Conservation (phyloP, 768 basidiomycete genomes). For the Termitomyces sp. region DNA sequence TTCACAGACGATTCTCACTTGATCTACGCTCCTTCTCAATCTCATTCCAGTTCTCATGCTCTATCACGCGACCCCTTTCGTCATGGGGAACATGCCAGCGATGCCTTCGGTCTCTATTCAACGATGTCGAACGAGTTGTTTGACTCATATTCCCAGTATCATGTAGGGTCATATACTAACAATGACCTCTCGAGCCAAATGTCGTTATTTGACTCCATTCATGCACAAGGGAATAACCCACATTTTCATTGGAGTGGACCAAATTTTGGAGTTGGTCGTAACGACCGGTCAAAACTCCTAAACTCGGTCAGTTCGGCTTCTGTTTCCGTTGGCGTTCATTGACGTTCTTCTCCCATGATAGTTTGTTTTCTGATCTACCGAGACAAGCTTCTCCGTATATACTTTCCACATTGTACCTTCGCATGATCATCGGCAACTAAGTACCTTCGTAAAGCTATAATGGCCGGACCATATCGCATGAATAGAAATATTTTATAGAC, state of each 20-base stretch:
- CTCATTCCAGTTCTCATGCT: background rate
- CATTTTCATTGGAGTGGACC: constrained; percentile 25
- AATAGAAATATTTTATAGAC: constrained; percentile 9
- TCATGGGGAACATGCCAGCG: constrained; percentile 4
- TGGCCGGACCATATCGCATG: constrained; percentile 13
- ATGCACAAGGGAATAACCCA: constrained; percentile 20
- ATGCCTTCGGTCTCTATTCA: constrained; percentile 11
- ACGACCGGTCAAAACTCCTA: constrained; percentile 26
- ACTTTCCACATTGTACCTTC: background rate
- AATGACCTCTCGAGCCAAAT: constrained; percentile 28
- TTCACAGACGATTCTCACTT: constrained; percentile 25
- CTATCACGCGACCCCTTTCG: constrained; percentile 4
- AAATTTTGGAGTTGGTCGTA: constrained; percentile 22
- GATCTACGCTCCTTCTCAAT: constrained; percentile 11
- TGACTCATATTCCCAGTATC: constrained; percentile 23
- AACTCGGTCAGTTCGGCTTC: constrained; percentile 21
- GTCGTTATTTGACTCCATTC: constrained; percentile 23
- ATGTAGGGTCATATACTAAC: constrained; percentile 20
- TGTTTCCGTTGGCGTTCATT: constrained; percentile 1
- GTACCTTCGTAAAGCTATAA: constrained; percentile 2
- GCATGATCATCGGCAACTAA: background rate
- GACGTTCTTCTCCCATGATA: constrained; percentile 6
- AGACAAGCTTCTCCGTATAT: background rate
- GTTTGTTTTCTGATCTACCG: constrained; percentile 15
- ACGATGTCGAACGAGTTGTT: constrained; percentile 15